These are phyloP conservation scores for Guadua angustifolia DNA, from an alignment of 176 grass and related monocot genomes.

Conservation along the genomic window DNA sequence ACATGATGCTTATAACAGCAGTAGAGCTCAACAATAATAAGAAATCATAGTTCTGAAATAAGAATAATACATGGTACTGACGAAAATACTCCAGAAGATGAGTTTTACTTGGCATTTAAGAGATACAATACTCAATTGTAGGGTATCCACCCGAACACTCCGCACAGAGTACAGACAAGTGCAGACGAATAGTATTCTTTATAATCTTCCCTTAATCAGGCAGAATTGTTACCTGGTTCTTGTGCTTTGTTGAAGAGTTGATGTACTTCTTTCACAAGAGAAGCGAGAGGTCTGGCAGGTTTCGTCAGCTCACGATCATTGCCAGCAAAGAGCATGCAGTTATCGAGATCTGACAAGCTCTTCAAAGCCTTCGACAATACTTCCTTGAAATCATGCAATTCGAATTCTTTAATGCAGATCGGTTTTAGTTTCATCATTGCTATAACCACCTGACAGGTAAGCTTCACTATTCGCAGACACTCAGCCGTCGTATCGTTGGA, in stretches of 20 bases:
- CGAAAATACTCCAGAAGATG: too few relatives aligned
- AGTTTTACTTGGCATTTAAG: too few relatives aligned
- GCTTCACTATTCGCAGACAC: neutral
- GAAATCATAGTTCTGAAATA: too few relatives aligned
- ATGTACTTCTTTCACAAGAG: conserved; percentile 3
- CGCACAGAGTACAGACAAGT: too few relatives aligned
- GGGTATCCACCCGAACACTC: too few relatives aligned
- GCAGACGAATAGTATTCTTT: too few relatives aligned
- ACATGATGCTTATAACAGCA: too few relatives aligned
- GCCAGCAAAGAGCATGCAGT: conserved; percentile 11
- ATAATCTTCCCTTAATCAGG: too few relatives aligned
- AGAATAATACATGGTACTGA: too few relatives aligned
- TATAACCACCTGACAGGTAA: neutral
- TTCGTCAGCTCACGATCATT: neutral
- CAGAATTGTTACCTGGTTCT: too few relatives aligned
- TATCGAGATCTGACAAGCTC: neutral
- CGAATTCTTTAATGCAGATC: neutral
- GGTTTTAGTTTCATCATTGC: neutral
- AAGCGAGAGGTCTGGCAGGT: neutral
- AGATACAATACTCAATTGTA: too few relatives aligned
- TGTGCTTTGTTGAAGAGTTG: neutral
- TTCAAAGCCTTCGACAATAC: neutral
- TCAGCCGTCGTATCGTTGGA: neutral
- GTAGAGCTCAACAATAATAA: too few relatives aligned
- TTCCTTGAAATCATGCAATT: neutral